Base-by-base conservation (phyloP, 768 basidiomycete genomes). In the Macrolepiota fuliginosa region DNA sequence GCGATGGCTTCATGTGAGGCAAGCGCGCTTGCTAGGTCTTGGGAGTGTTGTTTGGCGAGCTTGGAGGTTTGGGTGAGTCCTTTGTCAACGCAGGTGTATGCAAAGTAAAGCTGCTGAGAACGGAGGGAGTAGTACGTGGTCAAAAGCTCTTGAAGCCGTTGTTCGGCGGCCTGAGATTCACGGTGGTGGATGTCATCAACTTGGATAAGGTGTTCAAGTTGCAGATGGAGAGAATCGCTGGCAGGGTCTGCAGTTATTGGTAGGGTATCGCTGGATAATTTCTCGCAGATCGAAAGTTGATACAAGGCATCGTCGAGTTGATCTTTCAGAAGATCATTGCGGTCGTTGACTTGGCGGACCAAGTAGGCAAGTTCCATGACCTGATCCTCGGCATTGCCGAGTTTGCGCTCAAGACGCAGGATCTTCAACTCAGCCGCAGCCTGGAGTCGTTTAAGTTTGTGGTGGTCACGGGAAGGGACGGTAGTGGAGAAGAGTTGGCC, bases 311-410 rank as follows among this genome's bases (percentile, higher is more conserved):
- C 76, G 5, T 59, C 65, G 4, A 82, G 67, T 35, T 72, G 68
- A n/a, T 67, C 60, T 7, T 64, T 51, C 22, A 90, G 74, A 6
- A 83, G 66, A 11, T 63, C 62, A 63, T 82, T 89, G 54, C 84
- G 78, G 13, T 86, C 83, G 50, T 81, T 81, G 27, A 76, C 72
- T 27, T 84, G 81, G 25, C 87, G 85, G 65, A 89, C 77, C 45
- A 91, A 79, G 62, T 83, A 74, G 1, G 84, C 84, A 7, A 92
- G 74, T 63, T 90, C 89, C 12, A 76, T 70, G 22, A 89, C 86
- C 68, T 91, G 89, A 17, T 74, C 84, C 58, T 90, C 86, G 4
- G 88, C 77, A 66, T 88, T 89, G 42, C 83, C 83, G 13, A 90
- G 75, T 70, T 87, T 90, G 62, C 90, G 84, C 65, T 89, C 84